Evolutionary conservation across 129 eudicot species (phyloP).

Genomic region (Flaveria sonorensis): DNA sequence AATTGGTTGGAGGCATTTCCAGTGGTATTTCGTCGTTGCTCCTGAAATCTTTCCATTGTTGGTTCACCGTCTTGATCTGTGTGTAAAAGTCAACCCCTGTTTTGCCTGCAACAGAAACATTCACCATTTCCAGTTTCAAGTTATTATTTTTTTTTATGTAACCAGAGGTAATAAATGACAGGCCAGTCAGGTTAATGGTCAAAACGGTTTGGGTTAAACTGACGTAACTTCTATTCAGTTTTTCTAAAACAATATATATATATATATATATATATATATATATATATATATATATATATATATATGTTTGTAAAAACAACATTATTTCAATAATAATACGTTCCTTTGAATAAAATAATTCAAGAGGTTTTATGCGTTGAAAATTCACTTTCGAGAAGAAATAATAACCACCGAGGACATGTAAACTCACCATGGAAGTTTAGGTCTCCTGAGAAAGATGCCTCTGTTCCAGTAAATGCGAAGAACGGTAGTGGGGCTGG

Average conservation of each 20-base stretch:
- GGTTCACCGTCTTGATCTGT: slow-evolving; percentile 84
- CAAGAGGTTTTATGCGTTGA: not conserved
- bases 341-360: not conserved
- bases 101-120: slow-evolving; percentile 56
- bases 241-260: not conserved
- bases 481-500: slow-evolving; percentile 94
- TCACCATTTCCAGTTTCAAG: not conserved
- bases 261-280: not conserved
- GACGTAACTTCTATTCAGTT: not conserved
- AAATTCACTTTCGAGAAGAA: slow-evolving; percentile 1
- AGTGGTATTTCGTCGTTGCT: slow-evolving; percentile 40
- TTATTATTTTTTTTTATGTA: no score
- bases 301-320: not conserved
- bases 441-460: slow-evolving; percentile 92
- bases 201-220: not conserved
- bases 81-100: slow-evolving; percentile 87
- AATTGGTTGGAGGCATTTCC: slow-evolving; percentile 41
- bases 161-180: slow-evolving; percentile 27
- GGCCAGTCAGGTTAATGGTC: slow-evolving; percentile 18
- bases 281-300: not conserved
- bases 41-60: slow-evolving; percentile 83
- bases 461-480: slow-evolving; percentile 91
- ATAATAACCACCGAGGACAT: not conserved
- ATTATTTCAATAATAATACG: not conserved
- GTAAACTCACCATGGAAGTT: slow-evolving; percentile 70